phyloP scores from a whole-genome alignment of 192 early-diverging fungal species.

The Pilaira anomala region DNA sequence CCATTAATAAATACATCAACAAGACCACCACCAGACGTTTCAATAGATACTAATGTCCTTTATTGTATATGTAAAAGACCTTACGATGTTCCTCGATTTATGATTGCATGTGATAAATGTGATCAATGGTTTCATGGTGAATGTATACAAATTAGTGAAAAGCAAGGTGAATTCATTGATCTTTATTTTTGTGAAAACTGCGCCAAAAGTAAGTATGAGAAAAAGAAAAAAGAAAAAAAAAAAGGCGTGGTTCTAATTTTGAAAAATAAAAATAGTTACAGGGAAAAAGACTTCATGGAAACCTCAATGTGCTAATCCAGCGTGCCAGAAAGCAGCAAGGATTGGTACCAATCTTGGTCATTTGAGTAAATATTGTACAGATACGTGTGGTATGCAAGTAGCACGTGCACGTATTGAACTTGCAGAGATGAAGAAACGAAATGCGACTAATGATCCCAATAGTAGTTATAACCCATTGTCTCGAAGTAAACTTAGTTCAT shows the following conservation, averaged over 20 bases:
- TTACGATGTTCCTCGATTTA: slow-evolving; percentile 52
- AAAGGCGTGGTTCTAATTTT: neutral
- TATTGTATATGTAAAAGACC: slow-evolving; percentile 62
- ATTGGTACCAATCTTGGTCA: slow-evolving; percentile 20
- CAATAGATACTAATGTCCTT: slow-evolving; percentile 10
- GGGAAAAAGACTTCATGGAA: slow-evolving; percentile 44
- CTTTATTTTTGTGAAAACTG: slow-evolving; percentile 65
- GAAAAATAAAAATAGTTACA: slow-evolving; percentile 34
- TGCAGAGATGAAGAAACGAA: slow-evolving; percentile 32
- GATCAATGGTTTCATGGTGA: slow-evolving; percentile 74
- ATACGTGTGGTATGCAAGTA: slow-evolving; percentile 46
- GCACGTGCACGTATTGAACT: slow-evolving; percentile 40
- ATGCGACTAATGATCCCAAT: neutral
- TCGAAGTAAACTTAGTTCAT: slow-evolving; percentile 36
- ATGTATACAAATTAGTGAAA: slow-evolving; percentile 60
- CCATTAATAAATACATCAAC: neutral
- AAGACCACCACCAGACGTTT: neutral
- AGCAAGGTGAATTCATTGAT: slow-evolving; percentile 53
- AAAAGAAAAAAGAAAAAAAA: neutral
- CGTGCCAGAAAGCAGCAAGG: slow-evolving; percentile 40
- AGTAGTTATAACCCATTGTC: slow-evolving; percentile 22
- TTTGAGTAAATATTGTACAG: slow-evolving; percentile 49
- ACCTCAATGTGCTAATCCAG: slow-evolving; percentile 41
- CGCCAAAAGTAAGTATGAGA: slow-evolving; percentile 17
- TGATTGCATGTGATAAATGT: slow-evolving; percentile 75